These are phyloP conservation scores for Pythium rishiriense DNA, from an alignment of 352 stramenopile species.

Conservation along the genomic window DNA sequence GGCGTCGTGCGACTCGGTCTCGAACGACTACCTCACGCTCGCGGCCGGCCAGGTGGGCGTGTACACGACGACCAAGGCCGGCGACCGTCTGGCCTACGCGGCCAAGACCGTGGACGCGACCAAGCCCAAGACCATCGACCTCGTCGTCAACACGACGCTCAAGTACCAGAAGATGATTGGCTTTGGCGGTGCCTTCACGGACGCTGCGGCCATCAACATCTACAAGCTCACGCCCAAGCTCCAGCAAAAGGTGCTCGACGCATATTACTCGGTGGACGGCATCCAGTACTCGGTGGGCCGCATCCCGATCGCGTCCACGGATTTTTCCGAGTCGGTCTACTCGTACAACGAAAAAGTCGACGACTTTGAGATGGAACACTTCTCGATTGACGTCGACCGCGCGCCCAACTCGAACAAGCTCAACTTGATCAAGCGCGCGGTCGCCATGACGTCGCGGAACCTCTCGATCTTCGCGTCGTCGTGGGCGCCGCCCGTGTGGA, in stretches of 20 bases:
- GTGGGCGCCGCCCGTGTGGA: slow-evolving; percentile 86
- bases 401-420: slow-evolving; percentile 60
- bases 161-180: slow-evolving; percentile 84
- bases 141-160: slow-evolving; percentile 47
- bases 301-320: slow-evolving; percentile 82
- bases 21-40: slow-evolving; percentile 46
- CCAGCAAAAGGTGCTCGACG: slow-evolving; percentile 73
- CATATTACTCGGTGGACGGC: slow-evolving; percentile 75
- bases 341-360: slow-evolving; percentile 80
- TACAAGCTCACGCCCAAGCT: slow-evolving; percentile 53
- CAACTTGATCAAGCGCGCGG: slow-evolving; percentile 59
- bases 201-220: slow-evolving; percentile 81
- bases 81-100: slow-evolving; percentile 46
- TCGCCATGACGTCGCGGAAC: slow-evolving; percentile 32
- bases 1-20: slow-evolving; percentile 51
- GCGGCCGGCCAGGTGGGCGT: slow-evolving; percentile 35
- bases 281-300: slow-evolving; percentile 84
- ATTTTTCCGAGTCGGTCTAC: slow-evolving; percentile 89
- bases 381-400: slow-evolving; percentile 86
- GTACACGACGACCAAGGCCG: slow-evolving; percentile 48
- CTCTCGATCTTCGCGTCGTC: slow-evolving; percentile 77
- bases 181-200: slow-evolving; percentile 90
- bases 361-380: slow-evolving; percentile 81
- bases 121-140: slow-evolving; percentile 37
- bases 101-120: slow-evolving; percentile 31